These are phyloP conservation scores for Sordariomycetes sp. DNA, from an alignment of 2,329 filamentous ascomycete species.

Conservation along the genomic window DNA sequence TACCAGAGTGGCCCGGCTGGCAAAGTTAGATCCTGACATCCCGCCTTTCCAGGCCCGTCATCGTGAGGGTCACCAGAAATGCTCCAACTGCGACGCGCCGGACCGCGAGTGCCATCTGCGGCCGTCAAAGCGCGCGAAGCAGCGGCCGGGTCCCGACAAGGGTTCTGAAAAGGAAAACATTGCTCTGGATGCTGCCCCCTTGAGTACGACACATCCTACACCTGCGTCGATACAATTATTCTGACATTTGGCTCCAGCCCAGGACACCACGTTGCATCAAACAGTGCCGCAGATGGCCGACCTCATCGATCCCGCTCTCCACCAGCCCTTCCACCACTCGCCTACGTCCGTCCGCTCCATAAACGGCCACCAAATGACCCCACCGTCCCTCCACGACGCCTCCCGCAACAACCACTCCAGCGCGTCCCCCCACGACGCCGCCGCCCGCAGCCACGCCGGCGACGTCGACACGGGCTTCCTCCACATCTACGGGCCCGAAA, in stretches of 20 bases:
- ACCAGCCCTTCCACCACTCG: background rate
- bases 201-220: background rate
- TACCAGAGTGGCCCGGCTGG: background rate
- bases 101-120: conserved; percentile 14
- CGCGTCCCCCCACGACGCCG: conserved; percentile 3
- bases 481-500: conserved; percentile 19
- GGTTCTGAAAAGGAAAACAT: background rate
- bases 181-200: background rate
- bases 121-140: conserved; percentile 15
- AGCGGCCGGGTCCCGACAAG: conserved; percentile 4
- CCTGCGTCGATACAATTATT: background rate
- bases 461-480: conserved; percentile 21
- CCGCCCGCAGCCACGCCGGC: conserved; percentile 13
- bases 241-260: background rate
- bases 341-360: background rate
- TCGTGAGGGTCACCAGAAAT: conserved; percentile 11
- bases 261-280: background rate
- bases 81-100: conserved; percentile 14
- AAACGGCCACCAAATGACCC: background rate
- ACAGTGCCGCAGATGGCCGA: background rate
- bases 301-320: background rate
- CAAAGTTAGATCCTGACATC: background rate
- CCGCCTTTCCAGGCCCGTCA: conserved; percentile 7
- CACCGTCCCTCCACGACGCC: background rate
- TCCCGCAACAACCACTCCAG: background rate